These are phyloP conservation scores for Dactylellina cionopaga DNA, from an alignment of 2,329 filamentous ascomycete genomes.

Conservation along the genomic window DNA sequence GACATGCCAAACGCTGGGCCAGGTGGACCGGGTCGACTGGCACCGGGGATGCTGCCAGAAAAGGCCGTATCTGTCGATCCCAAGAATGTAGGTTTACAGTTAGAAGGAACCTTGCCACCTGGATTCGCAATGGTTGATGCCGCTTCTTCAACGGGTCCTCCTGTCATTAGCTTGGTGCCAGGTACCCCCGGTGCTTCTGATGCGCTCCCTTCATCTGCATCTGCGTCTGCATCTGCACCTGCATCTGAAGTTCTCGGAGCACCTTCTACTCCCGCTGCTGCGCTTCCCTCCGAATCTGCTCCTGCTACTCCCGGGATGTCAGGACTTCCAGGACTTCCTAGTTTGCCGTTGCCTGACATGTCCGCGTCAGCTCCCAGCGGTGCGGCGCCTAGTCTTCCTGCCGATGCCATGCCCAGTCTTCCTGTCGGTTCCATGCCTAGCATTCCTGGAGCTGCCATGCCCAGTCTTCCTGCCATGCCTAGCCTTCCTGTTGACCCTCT, in stretches of 20 bases:
- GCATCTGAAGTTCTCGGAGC: background rate
- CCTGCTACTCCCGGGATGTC: no score
- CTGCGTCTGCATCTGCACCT: background rate
- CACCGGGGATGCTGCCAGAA: no score
- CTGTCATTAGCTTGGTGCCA: background rate
- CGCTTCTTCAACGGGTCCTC: background rate
- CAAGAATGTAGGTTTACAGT: constrained; percentile 4
- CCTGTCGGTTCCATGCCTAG: no score
- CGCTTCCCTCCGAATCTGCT: background rate
- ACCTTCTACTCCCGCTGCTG: background rate
- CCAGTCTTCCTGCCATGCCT: no score
- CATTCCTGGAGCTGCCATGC: no score
- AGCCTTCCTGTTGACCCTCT: no score
- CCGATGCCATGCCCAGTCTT: no score
- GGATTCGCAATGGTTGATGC: constrained; percentile 26
- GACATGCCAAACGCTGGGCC: background rate
- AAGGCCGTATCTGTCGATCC: no score
- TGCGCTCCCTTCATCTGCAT: background rate
- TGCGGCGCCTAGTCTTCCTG: no score
- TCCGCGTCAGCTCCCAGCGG: no score
- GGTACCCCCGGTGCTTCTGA: background rate
- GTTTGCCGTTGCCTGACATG: no score
- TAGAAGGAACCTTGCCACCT: constrained; percentile 32
- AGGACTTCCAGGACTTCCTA: no score
- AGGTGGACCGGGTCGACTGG: background rate